Base-by-base conservation (phyloP, 768 basidiomycete genomes). In the Suillus decipiens region DNA sequence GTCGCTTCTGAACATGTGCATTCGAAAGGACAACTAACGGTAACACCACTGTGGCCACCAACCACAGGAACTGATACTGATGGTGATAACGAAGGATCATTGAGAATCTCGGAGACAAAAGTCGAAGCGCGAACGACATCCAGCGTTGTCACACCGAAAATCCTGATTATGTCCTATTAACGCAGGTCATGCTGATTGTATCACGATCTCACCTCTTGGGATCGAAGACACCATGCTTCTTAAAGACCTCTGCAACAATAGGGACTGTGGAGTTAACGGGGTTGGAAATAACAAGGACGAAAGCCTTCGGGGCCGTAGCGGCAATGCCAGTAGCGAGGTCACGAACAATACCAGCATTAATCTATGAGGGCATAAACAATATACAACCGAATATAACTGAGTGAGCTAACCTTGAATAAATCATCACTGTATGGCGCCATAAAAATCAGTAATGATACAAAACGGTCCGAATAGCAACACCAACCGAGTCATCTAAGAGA, bases 211-310 rank as follows among this genome's bases (percentile, higher is more conserved):
- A 95, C 96, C 86, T 86, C 82, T 92, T 97, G 66, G 95, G 91
- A 76, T 99, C 88, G 74, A 90, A 99, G 34, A 93, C 90, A 51
- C 88, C 89, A 67, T 90, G 85, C 77, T 93, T 89, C 87, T 96
- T 99, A 81, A 96, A 86, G 42, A 96, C 90, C 77, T 99, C 96
- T 17, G 87, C 94, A 53, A 95, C 94, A 72, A 99, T 93, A 55
- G 97, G 97, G 43, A 99, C 96, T 43, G 97, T 98, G 48, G 96
- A 98, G 86, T 99, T 99, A 74, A 99, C 96, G 37, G 97, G 97
- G 83, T 99, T 99, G 70, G 97, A 96, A 77, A 99, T 99, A 68
- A 99, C 95, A 56, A 95, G 86, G 51, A 99, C 86, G 70, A 91
- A 90, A 24, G 97, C 97, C 73, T 95, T 95, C 64, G 96, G 96